phyloP scores from a whole-genome alignment of 768 basidiomycete species.

The Coprinopsis marcescibilis region DNA sequence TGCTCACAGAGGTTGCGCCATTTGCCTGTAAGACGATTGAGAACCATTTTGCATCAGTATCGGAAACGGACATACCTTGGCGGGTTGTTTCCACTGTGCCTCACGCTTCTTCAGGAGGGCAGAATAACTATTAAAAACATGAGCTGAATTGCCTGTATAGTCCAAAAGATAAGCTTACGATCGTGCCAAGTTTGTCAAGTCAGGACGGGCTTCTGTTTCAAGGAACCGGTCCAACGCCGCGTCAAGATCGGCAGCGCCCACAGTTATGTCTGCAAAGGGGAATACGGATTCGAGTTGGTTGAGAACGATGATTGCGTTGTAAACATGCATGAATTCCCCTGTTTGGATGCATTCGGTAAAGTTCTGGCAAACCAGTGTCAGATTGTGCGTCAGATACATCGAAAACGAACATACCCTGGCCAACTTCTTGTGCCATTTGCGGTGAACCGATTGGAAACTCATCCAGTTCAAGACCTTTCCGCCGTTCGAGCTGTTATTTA shows the following conservation, averaged over 20 bases:
- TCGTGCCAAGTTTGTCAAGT: conserved; percentile 73
- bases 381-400: background rate
- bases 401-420: conserved; percentile 41
- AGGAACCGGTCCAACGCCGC: conserved; percentile 60
- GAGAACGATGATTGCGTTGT: conserved; percentile 91
- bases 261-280: conserved; percentile 60
- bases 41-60: background rate
- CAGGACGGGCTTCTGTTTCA: conserved; percentile 75
- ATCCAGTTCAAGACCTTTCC: conserved; percentile 61
- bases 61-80: conserved; percentile 19
- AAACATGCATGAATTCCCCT: conserved; percentile 94
- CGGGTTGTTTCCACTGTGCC: conserved; percentile 39
- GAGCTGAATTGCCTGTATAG: conserved; percentile 1
- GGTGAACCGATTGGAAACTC: conserved; percentile 61
- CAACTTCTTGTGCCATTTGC: conserved; percentile 84
- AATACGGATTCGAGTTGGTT: conserved; percentile 90
- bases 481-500: conserved; percentile 38
- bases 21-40: conserved; percentile 17
- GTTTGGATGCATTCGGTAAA: conserved; percentile 79
- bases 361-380: conserved; percentile 39
- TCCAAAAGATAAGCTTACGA: conserved; percentile 43
- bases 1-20: conserved; percentile 26
- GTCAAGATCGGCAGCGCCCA: conserved; percentile 51
- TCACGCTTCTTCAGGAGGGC: conserved; percentile 75
- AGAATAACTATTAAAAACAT: conserved; percentile 45